Evolutionary conservation across 805 yeast species (phyloP).

Genomic region (Barnettozyma californica): DNA sequence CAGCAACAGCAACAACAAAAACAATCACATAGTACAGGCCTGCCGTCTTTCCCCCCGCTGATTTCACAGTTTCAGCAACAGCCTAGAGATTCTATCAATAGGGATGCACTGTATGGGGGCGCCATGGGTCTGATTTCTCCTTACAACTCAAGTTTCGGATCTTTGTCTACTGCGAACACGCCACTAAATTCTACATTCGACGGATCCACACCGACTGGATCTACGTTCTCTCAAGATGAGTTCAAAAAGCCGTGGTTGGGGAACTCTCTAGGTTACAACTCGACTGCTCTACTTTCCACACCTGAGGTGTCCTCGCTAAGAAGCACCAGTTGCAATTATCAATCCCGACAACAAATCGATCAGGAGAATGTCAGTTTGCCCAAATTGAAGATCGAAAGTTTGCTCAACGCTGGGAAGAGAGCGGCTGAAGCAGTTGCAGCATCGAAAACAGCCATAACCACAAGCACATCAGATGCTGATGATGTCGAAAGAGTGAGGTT

Average conservation of each 20-base stretch:
- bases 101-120: not conserved
- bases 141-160: constrained; percentile 14
- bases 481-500: constrained; percentile 11
- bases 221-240: constrained; percentile 5
- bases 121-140: constrained; percentile 16
- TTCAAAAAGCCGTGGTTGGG: not conserved
- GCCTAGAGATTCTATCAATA: not conserved
- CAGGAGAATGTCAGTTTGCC: not conserved
- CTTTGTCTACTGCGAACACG: constrained; percentile 7
- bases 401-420: constrained; percentile 12
- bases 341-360: not conserved
- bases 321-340: not conserved
- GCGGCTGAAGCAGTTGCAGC: too few species aligned
- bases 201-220: constrained; percentile 12
- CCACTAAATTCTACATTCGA: not conserved
- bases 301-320: constrained; percentile 2
- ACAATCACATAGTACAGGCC: constrained; percentile 1
- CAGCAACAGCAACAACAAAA: constrained; percentile 3
- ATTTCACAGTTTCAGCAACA: constrained; percentile 14
- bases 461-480: not conserved
- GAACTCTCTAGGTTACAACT: too few species aligned
- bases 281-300: not conserved
- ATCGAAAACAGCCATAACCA: not conserved
- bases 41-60: not conserved
- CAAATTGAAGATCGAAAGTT: constrained; percentile 18